Evolutionary conservation across 2,329 filamentous ascomycete genomes (phyloP), one percentile per base, ranked within the genome.

Genomic region (Colletotrichum simmondsii): DNA sequence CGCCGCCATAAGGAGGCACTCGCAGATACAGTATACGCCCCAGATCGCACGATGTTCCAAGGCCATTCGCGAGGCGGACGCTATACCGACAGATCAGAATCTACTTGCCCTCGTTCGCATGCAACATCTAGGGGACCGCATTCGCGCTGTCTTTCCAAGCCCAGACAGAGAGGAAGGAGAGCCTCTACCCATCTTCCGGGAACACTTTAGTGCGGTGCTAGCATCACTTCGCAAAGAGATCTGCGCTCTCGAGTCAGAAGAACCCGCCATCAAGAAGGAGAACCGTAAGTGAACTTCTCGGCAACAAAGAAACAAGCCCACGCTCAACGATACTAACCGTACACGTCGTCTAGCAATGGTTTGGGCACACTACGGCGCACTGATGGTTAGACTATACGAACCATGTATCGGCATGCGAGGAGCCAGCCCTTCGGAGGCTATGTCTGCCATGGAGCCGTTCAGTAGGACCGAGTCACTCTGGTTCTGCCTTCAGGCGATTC

Each of bases 361-460:
- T 35, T 79, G 78, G 74, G 75, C 79, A 2, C 80, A 82, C 59
- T 84, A 84, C 54, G 72, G 80, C 63, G 75, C 77, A 42, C 68
- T 81, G 1, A 54, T 82, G 5, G 76, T 82, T 19, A 81, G 82
- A 0, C 78, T 85, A 2, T 84, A 83, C 70, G 84, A 85, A 59
- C 83, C 83, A 0, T 78, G 78, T 24, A 78, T 84, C 4, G 76
- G 75, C 57, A 79, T 81, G 72, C 78, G 77, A 4, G 66, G 78
- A 1, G 64, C 76, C 0, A 49, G 61, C 5, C 32, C 76, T 0
- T 53, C 75, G 12, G 71, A 77, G 7, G 64, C 73, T 1, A 75
- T 77, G 24, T 35, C 58, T 5, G 28, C 12, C 3, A 67, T 63
- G 8, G 62, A 73, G 7, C 77, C 78, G 1, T 76, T 78, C 11